phyloP scores from a whole-genome alignment of 345 rosid species.

The Linum trigynum region DNA sequence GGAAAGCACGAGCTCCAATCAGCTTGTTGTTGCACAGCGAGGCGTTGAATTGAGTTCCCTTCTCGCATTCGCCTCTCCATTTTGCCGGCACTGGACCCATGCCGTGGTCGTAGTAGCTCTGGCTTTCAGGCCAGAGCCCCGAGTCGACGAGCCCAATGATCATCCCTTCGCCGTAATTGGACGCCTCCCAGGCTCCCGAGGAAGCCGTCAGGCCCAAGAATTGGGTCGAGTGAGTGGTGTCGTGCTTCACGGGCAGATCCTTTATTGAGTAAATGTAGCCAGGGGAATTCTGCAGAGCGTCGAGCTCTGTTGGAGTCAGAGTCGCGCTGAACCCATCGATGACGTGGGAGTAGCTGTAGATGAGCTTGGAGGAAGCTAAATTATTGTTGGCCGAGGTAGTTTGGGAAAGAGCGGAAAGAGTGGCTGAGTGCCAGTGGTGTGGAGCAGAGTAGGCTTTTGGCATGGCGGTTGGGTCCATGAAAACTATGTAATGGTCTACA shows the following conservation, averaged over 20 bases:
- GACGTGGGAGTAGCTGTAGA: slow-evolving; percentile 3
- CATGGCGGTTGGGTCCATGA: neutral
- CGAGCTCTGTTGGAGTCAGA: neutral
- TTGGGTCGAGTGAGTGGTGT: neutral
- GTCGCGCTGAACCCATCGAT: neutral
- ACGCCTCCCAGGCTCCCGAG: neutral
- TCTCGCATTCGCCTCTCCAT: slow-evolving; percentile 2
- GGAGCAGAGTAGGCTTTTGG: neutral
- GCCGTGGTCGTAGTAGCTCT: slow-evolving; percentile 1
- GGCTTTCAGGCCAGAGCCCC: neutral
- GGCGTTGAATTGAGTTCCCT: neutral
- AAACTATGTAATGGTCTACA: neutral
- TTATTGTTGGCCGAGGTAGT: neutral
- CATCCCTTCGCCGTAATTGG: slow-evolving; percentile 2
- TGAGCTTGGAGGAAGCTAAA: neutral
- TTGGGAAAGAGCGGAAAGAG: neutral
- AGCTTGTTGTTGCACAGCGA: slow-evolving; percentile 2
- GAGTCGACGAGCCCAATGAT: neutral
- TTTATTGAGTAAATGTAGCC: neutral
- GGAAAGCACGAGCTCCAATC: neutral
- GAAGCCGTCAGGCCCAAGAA: neutral
- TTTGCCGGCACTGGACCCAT: neutral
- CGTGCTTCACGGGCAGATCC: slow-evolving; percentile 1
- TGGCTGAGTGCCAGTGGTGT: slow-evolving; percentile 4
- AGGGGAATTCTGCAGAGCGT: neutral